Conservation (phyloP, 2,329 filamentous ascomycete species). For the Talaromyces rugulosus region DNA sequence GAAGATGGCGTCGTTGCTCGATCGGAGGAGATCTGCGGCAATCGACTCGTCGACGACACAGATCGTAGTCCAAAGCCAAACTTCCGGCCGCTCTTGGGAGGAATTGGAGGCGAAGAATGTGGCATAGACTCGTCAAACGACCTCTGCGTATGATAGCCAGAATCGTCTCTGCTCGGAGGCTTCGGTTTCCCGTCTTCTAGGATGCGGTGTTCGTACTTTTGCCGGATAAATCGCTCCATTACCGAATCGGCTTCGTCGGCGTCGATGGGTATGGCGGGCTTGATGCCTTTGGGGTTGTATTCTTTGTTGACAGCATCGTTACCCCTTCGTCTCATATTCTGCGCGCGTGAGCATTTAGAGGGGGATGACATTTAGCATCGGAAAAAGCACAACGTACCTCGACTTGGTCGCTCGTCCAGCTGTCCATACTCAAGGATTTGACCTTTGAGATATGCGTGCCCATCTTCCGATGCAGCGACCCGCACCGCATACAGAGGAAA, state of each 20-base stretch:
- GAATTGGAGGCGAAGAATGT: slow-evolving; percentile 43
- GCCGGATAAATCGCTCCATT: slow-evolving; percentile 91
- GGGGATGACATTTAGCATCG: slow-evolving; percentile 47
- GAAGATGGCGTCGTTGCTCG: slow-evolving; percentile 23
- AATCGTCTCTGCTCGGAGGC: slow-evolving; percentile 49
- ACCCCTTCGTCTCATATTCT: slow-evolving; percentile 94
- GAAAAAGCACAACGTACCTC: slow-evolving; percentile 61
- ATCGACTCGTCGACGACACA: slow-evolving; percentile 66
- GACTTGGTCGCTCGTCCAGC: slow-evolving; percentile 92
- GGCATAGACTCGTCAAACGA: slow-evolving; percentile 49
- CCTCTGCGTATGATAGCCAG: slow-evolving; percentile 47
- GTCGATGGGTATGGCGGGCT: slow-evolving; percentile 81
- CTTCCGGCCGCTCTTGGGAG: slow-evolving; percentile 57
- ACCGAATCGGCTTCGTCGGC: slow-evolving; percentile 87
- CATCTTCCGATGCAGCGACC: slow-evolving; percentile 88
- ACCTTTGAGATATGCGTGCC: slow-evolving; percentile 98
- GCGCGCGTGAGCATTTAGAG: slow-evolving; percentile 33
- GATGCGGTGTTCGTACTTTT: slow-evolving; percentile 77
- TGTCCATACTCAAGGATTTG: slow-evolving; percentile 98
- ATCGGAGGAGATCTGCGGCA: slow-evolving; percentile 49
- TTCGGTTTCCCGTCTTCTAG: slow-evolving; percentile 46
- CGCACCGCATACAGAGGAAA: slow-evolving; percentile 97
- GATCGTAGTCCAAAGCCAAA: slow-evolving; percentile 64
- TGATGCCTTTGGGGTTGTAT: slow-evolving; percentile 82
- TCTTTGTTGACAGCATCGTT: slow-evolving; percentile 81